These are phyloP conservation scores for Arabis hirsuta DNA, from an alignment of 345 rosid species.

Conservation along the genomic window DNA sequence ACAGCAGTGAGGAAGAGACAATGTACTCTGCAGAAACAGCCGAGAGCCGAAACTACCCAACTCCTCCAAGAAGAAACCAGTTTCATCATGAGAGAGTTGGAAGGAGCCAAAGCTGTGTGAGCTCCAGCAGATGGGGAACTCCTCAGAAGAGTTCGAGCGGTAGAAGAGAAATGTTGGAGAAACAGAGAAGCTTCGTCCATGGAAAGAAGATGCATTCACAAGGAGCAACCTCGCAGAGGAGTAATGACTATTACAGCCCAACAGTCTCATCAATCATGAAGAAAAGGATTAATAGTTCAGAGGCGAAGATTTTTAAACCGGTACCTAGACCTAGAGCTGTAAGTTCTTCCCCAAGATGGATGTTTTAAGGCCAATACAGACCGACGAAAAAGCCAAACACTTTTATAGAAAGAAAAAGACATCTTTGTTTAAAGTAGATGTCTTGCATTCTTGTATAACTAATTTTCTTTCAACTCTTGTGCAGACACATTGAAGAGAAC, in stretches of 20 bases:
- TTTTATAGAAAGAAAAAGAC: background rate
- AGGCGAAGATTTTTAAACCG: conserved; percentile 46
- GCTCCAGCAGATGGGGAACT: conserved; percentile 76
- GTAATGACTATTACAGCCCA: conserved; percentile 88
- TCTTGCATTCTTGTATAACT: conserved; percentile 40
- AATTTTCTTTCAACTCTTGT: conserved; percentile 49
- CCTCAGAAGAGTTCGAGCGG: conserved; percentile 55
- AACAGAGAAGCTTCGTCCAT: conserved; percentile 76
- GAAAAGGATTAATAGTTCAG: conserved; percentile 62
- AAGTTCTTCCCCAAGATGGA: conserved; percentile 81
- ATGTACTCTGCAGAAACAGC: conserved; percentile 99
- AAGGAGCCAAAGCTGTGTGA: conserved; percentile 91
- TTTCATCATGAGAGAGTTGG: conserved; percentile 64
- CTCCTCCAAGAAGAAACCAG: conserved; percentile 74
- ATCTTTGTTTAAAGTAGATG: conserved; percentile 38
- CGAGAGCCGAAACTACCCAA: conserved; percentile 82
- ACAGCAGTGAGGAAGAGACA: conserved; percentile 78
- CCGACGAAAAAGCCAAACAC: conserved; percentile 16
- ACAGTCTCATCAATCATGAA: conserved; percentile 94
- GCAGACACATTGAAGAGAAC: conserved; percentile 48
- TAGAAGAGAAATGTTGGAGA: conserved; percentile 62
- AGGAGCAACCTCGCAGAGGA: conserved; percentile 86
- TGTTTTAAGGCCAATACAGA: conserved; percentile 54
- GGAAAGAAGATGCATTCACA: conserved; percentile 76
- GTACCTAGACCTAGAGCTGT: conserved; percentile 54